These are phyloP conservation scores for Diplocarpon rosae DNA, from an alignment of 2,329 filamentous ascomycete genomes.

Conservation along the genomic window DNA sequence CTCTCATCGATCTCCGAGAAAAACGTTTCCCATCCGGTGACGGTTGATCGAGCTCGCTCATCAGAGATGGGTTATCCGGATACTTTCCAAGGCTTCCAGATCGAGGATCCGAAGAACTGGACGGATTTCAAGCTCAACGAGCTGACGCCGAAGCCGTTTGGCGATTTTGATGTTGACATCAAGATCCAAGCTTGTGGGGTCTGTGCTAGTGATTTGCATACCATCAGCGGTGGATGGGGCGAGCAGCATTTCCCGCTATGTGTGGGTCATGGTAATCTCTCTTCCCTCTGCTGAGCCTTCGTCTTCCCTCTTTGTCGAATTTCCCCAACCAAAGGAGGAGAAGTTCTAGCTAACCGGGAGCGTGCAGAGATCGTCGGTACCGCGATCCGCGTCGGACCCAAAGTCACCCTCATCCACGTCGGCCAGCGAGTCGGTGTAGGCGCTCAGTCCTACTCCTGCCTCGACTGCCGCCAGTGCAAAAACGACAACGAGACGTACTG, in stretches of 20 bases:
- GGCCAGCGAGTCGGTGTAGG: constrained; percentile 44
- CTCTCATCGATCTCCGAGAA: too few species aligned
- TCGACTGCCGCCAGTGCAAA: constrained; percentile 43
- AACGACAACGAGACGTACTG: constrained; percentile 46
- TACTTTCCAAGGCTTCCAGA: too few species aligned
- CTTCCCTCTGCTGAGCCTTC: neutral
- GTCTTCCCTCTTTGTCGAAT: neutral
- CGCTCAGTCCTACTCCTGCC: constrained; percentile 42
- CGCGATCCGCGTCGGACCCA: constrained; percentile 54
- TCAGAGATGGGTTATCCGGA: too few species aligned
- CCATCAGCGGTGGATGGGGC: constrained; percentile 49
- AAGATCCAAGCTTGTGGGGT: constrained; percentile 75
- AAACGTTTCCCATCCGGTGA: too few species aligned
- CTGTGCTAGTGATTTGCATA: constrained; percentile 63
- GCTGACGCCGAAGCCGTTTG: constrained; percentile 77
- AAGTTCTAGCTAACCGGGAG: neutral
- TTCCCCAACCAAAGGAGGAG: too few species aligned
- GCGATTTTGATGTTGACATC: constrained; percentile 78
- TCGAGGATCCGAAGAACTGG: constrained; percentile 28
- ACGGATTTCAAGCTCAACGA: constrained; percentile 32
- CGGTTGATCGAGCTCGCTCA: too few species aligned
- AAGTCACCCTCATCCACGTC: constrained; percentile 45
- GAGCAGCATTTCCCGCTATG: constrained; percentile 39
- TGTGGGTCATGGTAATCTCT: constrained; percentile 36
- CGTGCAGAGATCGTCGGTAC: constrained; percentile 55